Percentiles rank a stretch among this genome's conserved stretches.
These are phyloP conservation scores for Magnaporthiopsis incrustans DNA, from an alignment of 2,329 filamentous ascomycete species.

Conservation along the genomic window DNA sequence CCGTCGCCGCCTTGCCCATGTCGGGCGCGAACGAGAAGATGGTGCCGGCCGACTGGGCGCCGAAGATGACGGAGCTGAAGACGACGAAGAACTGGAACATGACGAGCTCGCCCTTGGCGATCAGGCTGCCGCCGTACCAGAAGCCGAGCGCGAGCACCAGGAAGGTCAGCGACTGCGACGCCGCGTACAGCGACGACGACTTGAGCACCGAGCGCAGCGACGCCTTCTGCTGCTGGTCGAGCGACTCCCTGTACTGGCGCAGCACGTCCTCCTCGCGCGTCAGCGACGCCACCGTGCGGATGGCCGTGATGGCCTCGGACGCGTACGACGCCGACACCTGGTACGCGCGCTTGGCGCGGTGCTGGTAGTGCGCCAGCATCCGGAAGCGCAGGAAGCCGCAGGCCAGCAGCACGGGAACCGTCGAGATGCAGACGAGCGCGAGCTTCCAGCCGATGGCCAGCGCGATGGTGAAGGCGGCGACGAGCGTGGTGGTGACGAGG, in stretches of 20 bases:
- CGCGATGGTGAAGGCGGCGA: conserved; percentile 55
- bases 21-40: conserved; percentile 87
- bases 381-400: conserved; percentile 53
- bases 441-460: conserved; percentile 35
- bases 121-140: conserved; percentile 80
- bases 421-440: conserved; percentile 32
- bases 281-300: conserved; percentile 85
- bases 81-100: conserved; percentile 90
- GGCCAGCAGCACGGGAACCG: conserved; percentile 29
- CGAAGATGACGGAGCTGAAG: conserved; percentile 82
- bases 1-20: conserved; percentile 86
- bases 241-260: conserved; percentile 57
- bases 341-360: conserved; percentile 71
- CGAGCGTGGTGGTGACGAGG: conserved; percentile 70
- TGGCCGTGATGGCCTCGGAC: conserved; percentile 87
- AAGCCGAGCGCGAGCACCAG: conserved; percentile 80
- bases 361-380: conserved; percentile 60
- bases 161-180: conserved; percentile 77
- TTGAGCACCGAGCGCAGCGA: conserved; percentile 68
- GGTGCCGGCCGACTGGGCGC: conserved; percentile 82
- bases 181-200: conserved; percentile 72
- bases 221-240: conserved; percentile 57
- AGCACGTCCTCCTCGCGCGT: conserved; percentile 81
- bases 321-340: conserved; percentile 77
- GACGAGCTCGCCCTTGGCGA: conserved; percentile 61